These are phyloP conservation scores for Coemansia sp. DNA, from an alignment of 192 early-diverging fungal species.

Conservation along the genomic window DNA sequence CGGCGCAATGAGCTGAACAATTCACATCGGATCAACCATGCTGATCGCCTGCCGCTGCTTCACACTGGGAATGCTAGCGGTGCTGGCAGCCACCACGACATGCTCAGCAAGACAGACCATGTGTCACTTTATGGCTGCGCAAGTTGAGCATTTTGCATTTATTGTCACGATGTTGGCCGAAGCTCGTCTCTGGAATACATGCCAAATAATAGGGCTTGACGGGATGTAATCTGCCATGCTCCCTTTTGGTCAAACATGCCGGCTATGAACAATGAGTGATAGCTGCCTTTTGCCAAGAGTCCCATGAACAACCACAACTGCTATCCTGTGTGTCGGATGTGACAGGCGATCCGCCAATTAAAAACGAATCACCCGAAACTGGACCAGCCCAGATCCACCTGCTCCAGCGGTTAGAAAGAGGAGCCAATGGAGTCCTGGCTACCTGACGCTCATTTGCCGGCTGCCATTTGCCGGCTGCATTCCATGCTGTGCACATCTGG, in stretches of 20 bases:
- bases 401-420: too few relatives aligned
- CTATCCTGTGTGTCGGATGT: not conserved
- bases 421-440: too few relatives aligned
- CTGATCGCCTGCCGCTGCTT: not conserved
- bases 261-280: not conserved
- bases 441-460: too few relatives aligned
- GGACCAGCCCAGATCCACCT: too few relatives aligned
- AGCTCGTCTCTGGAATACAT: not conserved
- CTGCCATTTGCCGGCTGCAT: too few relatives aligned
- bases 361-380: too few relatives aligned
- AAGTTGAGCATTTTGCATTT: too few relatives aligned
- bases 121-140: slow-evolving; percentile 1
- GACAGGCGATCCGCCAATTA: too few relatives aligned
- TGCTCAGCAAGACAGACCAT: not conserved
- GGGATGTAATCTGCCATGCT: not conserved
- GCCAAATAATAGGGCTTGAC: not conserved
- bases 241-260: not conserved
- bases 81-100: not conserved
- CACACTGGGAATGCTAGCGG: not conserved
- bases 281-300: not conserved
- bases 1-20: not conserved
- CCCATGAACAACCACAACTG: not conserved
- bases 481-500: too few relatives aligned
- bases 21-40: not conserved
- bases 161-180: not conserved